Percentiles rank a stretch among this genome's conserved stretches.
phyloP scores from a whole-genome alignment of 2,329 filamentous ascomycete species.

The Lachnellula hyalina region DNA sequence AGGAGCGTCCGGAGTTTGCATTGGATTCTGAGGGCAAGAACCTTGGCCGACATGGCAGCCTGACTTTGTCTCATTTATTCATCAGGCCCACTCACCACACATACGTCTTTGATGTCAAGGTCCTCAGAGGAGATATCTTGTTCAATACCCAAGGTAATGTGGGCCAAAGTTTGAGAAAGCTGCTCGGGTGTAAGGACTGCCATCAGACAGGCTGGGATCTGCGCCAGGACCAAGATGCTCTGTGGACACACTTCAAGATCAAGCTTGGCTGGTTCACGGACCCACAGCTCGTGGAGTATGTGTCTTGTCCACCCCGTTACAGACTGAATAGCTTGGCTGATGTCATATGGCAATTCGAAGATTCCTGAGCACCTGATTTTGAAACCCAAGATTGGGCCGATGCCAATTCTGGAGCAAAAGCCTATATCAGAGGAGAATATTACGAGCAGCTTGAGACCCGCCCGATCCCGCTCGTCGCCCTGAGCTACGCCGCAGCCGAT shows the following conservation, averaged over 20 bases:
- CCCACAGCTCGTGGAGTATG: slow-evolving; percentile 39
- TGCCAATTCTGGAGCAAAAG: not conserved
- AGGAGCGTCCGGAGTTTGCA: not conserved
- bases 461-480: not conserved
- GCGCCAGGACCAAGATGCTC: slow-evolving; percentile 50
- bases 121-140: not conserved
- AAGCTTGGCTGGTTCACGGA: slow-evolving; percentile 41
- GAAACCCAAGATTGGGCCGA: not conserved
- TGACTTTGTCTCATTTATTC: not conserved
- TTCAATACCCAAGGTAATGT: not conserved
- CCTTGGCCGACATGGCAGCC: not conserved
- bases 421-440: not conserved
- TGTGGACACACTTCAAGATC: slow-evolving; percentile 42
- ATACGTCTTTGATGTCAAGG: not conserved
- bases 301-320: not conserved
- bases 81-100: not conserved
- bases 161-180: not conserved
- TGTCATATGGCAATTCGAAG: too few relatives aligned
- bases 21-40: not conserved
- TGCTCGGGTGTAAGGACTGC: not conserved
- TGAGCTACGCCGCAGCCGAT: not conserved
- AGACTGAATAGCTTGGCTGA: not conserved
- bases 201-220: slow-evolving; percentile 36
- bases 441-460: not conserved
- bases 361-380: not conserved